Percentiles rank a stretch among this genome's conserved stretches.
These are phyloP conservation scores for Mollisiaceae sp. DNA, from an alignment of 2,329 filamentous ascomycete genomes.

Conservation along the genomic window DNA sequence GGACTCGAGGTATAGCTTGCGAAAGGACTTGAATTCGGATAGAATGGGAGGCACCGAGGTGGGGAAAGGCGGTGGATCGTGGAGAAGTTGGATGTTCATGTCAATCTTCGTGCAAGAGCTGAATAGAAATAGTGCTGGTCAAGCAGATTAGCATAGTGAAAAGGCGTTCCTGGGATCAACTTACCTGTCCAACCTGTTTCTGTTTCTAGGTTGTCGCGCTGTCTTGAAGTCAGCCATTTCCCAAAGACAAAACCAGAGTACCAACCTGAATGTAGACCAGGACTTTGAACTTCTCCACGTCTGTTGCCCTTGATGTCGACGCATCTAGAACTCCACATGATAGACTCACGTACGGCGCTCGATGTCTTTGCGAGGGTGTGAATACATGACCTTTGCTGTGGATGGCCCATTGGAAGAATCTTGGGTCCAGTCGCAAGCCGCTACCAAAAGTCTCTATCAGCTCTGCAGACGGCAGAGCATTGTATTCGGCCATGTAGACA, in stretches of 20 bases:
- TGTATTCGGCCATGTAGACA: conserved; percentile 30
- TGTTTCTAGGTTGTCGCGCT: conserved; percentile 28
- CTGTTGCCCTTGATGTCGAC: conserved; percentile 27
- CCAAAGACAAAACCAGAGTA: not conserved
- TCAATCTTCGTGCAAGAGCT: conserved; percentile 30
- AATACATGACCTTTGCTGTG: conserved; percentile 32
- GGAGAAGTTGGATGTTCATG: conserved; percentile 32
- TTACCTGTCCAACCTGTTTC: conserved; percentile 37
- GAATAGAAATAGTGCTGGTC: conserved; percentile 33
- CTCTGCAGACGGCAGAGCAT: conserved; percentile 16
- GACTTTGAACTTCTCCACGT: conserved; percentile 38
- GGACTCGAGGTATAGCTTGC: conserved; percentile 37
- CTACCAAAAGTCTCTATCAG: conserved; percentile 32
- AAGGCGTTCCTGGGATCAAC: not conserved
- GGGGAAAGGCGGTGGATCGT: conserved; percentile 33
- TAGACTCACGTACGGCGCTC: conserved; percentile 32
- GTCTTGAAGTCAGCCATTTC: not conserved
- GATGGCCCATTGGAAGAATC: conserved; percentile 32
- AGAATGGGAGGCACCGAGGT: conserved; percentile 24
- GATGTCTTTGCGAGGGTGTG: conserved; percentile 33
- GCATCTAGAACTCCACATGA: conserved; percentile 35
- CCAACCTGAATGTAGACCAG: conserved; percentile 32
- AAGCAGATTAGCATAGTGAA: not conserved
- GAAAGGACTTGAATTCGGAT: conserved; percentile 32
- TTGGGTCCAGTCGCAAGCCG: conserved; percentile 25